phyloP scores from a whole-genome alignment of 257 asterid genomes.

The Plectranthus barbatus region DNA sequence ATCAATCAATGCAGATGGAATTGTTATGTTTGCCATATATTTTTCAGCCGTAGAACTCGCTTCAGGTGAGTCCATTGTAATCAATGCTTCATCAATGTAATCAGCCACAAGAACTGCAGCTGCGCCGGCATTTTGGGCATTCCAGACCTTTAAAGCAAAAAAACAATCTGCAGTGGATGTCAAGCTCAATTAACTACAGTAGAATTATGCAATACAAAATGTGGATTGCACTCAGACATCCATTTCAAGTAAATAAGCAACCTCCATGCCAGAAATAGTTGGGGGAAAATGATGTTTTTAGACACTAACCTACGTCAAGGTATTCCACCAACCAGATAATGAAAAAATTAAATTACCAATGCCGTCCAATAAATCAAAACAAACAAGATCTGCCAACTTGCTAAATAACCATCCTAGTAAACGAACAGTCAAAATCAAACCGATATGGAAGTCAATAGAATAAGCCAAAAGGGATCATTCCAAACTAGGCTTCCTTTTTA shows the following conservation, averaged over 20 bases:
- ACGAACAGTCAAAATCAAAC: background rate
- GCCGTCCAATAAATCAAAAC: background rate
- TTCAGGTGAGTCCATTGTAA: constrained; percentile 94
- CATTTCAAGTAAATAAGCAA: background rate
- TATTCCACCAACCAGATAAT: background rate
- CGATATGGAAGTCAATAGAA: constrained; percentile 3
- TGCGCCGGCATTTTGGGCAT: constrained; percentile 93
- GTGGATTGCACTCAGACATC: background rate
- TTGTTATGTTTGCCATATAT: constrained; percentile 67
- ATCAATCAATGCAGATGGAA: constrained; percentile 75
- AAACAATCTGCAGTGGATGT: constrained; percentile 61
- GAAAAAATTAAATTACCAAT: background rate
- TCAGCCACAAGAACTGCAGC: constrained; percentile 94
- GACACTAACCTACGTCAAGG: background rate
- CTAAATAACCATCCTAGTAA: background rate
- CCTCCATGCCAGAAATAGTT: background rate
- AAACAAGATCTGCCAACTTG: background rate
- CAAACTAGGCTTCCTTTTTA: too few species aligned
- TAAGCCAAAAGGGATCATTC: constrained; percentile 10
- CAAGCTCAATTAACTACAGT: constrained; percentile 1
- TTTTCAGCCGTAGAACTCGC: constrained; percentile 47
- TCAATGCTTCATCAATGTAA: constrained; percentile 52
- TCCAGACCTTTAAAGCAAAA: constrained; percentile 91
- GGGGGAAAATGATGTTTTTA: background rate
- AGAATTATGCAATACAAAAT: background rate